phyloP scores from a whole-genome alignment of 805 yeast species.

The Starmerella floricola region DNA sequence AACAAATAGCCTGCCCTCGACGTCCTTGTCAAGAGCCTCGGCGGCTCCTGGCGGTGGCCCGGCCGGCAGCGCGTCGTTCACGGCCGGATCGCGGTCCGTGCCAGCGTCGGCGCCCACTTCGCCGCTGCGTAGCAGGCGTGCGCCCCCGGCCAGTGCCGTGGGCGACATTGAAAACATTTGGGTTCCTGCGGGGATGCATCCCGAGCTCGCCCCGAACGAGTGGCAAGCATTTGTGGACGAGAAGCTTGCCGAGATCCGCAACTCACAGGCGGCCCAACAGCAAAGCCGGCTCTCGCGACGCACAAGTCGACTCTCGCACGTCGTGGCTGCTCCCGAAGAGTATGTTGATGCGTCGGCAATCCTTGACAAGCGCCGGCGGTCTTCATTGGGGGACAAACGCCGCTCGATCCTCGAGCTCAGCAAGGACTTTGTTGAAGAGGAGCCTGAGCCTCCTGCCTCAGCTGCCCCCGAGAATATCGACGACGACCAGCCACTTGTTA shows the following conservation, averaged over 20 bases:
- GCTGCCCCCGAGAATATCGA: not conserved
- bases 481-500: not conserved
- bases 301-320: conserved; percentile 27
- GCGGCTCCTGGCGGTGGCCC: too few relatives aligned
- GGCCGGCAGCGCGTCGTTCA: too few relatives aligned
- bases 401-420: conserved; percentile 34
- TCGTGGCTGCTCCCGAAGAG: conserved; percentile 28
- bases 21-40: too few relatives aligned
- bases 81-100: too few relatives aligned
- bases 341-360: conserved; percentile 28
- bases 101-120: too few relatives aligned
- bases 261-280: conserved; percentile 15
- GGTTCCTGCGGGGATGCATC: conserved; percentile 95
- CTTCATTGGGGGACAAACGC: conserved; percentile 18
- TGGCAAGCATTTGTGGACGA: conserved; percentile 34
- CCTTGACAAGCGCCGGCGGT: conserved; percentile 23
- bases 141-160: too few relatives aligned
- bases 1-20: too few relatives aligned
- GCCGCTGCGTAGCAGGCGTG: not conserved
- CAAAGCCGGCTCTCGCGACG: conserved; percentile 12
- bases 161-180: conserved; percentile 39
- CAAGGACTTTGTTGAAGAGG: conserved; percentile 55
- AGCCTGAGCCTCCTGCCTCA: too few relatives aligned
- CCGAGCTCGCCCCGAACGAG: conserved; percentile 87
- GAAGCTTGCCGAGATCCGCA: conserved; percentile 30